Conservation (phyloP, 2,329 filamentous ascomycete genomes). For the Balansia obtecta region DNA sequence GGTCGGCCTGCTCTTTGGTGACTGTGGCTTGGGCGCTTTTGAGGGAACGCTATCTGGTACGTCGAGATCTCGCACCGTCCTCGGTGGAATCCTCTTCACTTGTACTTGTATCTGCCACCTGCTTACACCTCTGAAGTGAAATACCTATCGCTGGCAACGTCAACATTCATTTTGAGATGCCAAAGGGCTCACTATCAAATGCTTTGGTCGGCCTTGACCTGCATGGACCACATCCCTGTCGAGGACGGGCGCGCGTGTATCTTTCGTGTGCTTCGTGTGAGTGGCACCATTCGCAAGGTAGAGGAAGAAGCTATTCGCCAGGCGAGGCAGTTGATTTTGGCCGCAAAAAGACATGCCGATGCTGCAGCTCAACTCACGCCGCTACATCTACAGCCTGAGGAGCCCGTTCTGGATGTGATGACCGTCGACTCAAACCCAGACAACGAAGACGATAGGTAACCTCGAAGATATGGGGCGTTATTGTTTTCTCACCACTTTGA, state of each 20-base stretch:
- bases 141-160: constrained; percentile 85
- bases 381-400: constrained; percentile 13
- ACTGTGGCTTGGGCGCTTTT: constrained; percentile 71
- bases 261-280: constrained; percentile 74
- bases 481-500: constrained; percentile 59
- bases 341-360: constrained; percentile 37
- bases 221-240: constrained; percentile 58
- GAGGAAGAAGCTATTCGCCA: constrained; percentile 81
- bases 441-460: constrained; percentile 32
- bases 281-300: constrained; percentile 83
- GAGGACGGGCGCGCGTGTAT: constrained; percentile 54
- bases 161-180: constrained; percentile 81
- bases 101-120: too few relatives aligned
- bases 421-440: constrained; percentile 30
- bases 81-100: background rate
- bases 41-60: constrained; percentile 57
- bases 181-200: constrained; percentile 72
- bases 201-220: constrained; percentile 80
- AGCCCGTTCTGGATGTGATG: constrained; percentile 29
- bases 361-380: constrained; percentile 8
- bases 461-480: constrained; percentile 26
- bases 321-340: constrained; percentile 58
- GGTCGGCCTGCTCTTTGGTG: constrained; percentile 66
- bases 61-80: constrained; percentile 2
- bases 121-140: constrained; percentile 48